Percentiles rank a stretch among this genome's conserved stretches.
Evolutionary conservation across 2,329 filamentous ascomycete species (phyloP).

Genomic region (Fusarium chlamydosporum): DNA sequence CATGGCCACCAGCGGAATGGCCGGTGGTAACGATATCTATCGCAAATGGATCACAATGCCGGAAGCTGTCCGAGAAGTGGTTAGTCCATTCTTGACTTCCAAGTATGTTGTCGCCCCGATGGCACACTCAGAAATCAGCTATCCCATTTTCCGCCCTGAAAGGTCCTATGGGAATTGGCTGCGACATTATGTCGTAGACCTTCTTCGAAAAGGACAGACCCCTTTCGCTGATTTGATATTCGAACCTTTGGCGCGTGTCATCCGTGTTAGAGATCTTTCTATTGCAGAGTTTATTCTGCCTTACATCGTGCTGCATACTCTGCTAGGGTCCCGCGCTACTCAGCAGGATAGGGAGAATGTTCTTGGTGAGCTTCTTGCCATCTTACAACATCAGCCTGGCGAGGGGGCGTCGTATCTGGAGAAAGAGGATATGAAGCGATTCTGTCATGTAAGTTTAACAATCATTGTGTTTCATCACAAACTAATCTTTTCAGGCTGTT

Average conservation of each 20-base stretch:
- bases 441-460: slow-evolving; percentile 79
- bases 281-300: slow-evolving; percentile 92
- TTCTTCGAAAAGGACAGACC: slow-evolving; percentile 83
- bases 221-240: slow-evolving; percentile 83
- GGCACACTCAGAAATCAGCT: slow-evolving; percentile 69
- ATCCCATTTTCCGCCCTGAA: slow-evolving; percentile 81
- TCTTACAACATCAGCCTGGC: slow-evolving; percentile 74
- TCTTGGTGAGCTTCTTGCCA: slow-evolving; percentile 78
- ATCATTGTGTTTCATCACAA: not conserved
- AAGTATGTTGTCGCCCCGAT: slow-evolving; percentile 81
- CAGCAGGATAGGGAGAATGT: slow-evolving; percentile 75
- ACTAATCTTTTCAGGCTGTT: slow-evolving; percentile 72
- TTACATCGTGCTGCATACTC: slow-evolving; percentile 85
- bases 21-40: slow-evolving; percentile 72
- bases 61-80: slow-evolving; percentile 80
- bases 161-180: slow-evolving; percentile 86
- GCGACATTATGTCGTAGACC: slow-evolving; percentile 81
- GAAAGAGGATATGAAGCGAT: slow-evolving; percentile 83
- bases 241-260: slow-evolving; percentile 82
- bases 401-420: slow-evolving; percentile 69
- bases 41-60: slow-evolving; percentile 84
- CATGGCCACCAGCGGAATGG: slow-evolving; percentile 56
- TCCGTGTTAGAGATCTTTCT: slow-evolving; percentile 86
- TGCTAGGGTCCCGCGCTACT: slow-evolving; percentile 76
- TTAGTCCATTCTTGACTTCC: slow-evolving; percentile 91